Evolutionary conservation across 768 basidiomycete genomes (phyloP).

Genomic region (Galerina sulciceps): DNA sequence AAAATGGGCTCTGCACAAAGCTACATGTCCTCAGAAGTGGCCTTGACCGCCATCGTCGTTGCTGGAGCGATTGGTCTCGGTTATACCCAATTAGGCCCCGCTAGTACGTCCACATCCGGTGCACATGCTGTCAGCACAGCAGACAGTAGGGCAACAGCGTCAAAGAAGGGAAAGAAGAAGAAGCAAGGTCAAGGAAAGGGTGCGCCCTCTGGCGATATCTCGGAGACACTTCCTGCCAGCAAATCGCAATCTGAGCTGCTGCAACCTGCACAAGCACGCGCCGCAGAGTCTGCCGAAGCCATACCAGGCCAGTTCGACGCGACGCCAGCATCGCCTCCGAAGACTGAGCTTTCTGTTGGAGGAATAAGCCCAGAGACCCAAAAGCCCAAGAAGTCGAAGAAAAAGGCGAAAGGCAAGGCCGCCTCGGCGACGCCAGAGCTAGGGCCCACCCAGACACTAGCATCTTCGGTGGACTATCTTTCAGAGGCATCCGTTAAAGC

Average conservation of each 20-base stretch:
- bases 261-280: constrained; percentile 12
- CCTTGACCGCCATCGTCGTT: constrained; percentile 40
- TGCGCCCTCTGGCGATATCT: constrained; percentile 22
- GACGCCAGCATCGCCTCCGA: constrained; percentile 4
- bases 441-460: constrained; percentile 2
- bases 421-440: constrained; percentile 8
- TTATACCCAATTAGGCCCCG: constrained; percentile 32
- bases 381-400: constrained; percentile 42
- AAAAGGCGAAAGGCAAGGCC: constrained; percentile 29
- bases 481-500: constrained; percentile 21
- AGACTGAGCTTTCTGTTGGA: constrained; percentile 12
- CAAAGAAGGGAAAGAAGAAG: constrained; percentile 28
- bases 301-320: constrained; percentile 52
- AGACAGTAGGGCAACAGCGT: constrained; percentile 7
- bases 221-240: constrained; percentile 14
- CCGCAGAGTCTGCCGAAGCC: constrained; percentile 38
- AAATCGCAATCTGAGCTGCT: constrained; percentile 4
- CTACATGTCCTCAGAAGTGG: constrained; percentile 40
- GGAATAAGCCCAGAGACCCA: constrained; percentile 10
- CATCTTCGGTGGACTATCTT: constrained; percentile 21
- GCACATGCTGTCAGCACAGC: constrained; percentile 7
- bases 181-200: constrained; percentile 19
- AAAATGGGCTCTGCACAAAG: constrained; percentile 54
- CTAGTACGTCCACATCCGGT: constrained; percentile 3
- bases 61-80: constrained; percentile 45